These are phyloP conservation scores for Naegleria fowleri DNA, from an alignment of 208 protist species.

Conservation along the genomic window DNA sequence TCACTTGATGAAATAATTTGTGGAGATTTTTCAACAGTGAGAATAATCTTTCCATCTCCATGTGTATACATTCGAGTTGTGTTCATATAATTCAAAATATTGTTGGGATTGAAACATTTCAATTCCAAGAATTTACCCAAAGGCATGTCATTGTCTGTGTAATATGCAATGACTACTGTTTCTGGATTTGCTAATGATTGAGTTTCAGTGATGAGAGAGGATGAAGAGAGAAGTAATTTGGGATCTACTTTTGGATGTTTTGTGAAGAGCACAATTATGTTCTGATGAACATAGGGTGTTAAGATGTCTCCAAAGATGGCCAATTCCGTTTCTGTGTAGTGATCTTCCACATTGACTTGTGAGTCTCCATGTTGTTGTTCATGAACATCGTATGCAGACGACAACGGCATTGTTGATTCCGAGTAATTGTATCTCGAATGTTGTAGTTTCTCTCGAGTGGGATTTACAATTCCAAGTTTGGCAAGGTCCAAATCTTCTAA, in stretches of 20 bases:
- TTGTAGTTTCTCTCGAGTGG: background rate
- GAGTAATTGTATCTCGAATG: background rate
- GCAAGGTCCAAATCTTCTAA: too few species aligned
- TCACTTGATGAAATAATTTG: background rate
- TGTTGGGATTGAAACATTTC: background rate
- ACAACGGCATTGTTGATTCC: too few species aligned
- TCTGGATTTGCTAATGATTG: background rate
- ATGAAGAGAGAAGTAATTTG: background rate
- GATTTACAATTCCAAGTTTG: background rate
- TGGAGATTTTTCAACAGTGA: background rate
- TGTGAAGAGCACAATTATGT: constrained; percentile 16
- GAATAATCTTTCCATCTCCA: background rate
- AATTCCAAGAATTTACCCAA: background rate
- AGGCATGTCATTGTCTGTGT: constrained; percentile 23
- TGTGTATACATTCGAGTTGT: background rate
- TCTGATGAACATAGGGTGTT: constrained; percentile 16
- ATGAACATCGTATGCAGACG: too few species aligned
- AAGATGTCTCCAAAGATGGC: background rate
- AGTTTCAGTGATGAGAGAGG: background rate
- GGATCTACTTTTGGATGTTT: background rate
- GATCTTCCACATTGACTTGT: too few species aligned
- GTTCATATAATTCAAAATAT: background rate
- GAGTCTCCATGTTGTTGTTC: background rate
- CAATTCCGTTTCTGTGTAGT: background rate
- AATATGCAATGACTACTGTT: constrained; percentile 20